A percentile compares a stretch with the other conserved stretches of the same genome.
phyloP scores from a whole-genome alignment of 805 yeast species.

The Metschnikowia picachoensis region DNA sequence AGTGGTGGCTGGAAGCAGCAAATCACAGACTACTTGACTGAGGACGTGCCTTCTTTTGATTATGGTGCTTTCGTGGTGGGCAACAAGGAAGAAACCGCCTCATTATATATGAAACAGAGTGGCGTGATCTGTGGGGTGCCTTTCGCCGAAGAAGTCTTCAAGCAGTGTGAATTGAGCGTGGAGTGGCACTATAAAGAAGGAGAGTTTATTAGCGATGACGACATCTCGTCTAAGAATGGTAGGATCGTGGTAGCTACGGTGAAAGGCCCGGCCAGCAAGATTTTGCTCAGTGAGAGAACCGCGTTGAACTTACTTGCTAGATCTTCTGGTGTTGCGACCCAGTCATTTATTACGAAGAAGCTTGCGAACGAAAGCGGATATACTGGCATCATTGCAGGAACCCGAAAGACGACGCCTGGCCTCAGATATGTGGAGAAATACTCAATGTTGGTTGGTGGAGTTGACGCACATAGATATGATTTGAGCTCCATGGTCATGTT shows the following conservation, averaged over 20 bases:
- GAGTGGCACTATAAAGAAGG: constrained; percentile 81
- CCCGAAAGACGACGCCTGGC: constrained; percentile 97
- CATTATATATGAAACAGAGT: constrained; percentile 72
- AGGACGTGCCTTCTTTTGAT: constrained; percentile 92
- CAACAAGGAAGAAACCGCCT: constrained; percentile 61
- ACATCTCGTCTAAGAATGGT: constrained; percentile 48
- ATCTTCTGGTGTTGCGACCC: constrained; percentile 84
- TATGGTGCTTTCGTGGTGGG: constrained; percentile 97
- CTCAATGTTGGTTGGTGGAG: constrained; percentile 93
- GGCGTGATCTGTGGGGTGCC: constrained; percentile 87
- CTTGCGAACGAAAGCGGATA: constrained; percentile 69
- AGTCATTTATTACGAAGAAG: constrained; percentile 51
- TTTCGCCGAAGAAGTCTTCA: constrained; percentile 79
- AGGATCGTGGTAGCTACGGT: constrained; percentile 69
- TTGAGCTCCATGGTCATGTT: constrained; percentile 93
- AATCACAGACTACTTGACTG: constrained; percentile 71
- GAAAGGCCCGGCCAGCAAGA: constrained; percentile 74
- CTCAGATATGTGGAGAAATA: constrained; percentile 83
- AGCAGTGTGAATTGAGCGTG: constrained; percentile 66
- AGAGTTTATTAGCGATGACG: constrained; percentile 34
- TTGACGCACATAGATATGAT: constrained; percentile 89
- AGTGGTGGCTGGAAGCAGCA: constrained; percentile 80
- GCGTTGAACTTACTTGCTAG: constrained; percentile 80
- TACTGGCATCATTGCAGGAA: constrained; percentile 86
- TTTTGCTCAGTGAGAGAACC: constrained; percentile 80